phyloP scores from a whole-genome alignment of 169 alveolate species.

The Eimeria acervulina region DNA sequence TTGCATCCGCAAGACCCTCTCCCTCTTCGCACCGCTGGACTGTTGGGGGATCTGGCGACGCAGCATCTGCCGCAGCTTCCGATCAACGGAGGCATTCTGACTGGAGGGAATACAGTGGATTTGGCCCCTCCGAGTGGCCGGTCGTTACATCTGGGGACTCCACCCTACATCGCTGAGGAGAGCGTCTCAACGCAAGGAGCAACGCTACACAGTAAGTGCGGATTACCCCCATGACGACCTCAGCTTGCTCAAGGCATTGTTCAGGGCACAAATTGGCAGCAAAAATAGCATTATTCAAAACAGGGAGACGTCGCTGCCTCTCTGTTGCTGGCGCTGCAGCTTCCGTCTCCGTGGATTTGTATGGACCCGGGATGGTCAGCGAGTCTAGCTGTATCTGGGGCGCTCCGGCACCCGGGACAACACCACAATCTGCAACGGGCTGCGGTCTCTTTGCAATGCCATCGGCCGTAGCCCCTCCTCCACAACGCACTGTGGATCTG shows the following conservation, averaged over 20 bases:
- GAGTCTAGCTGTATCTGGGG: constrained; percentile 59
- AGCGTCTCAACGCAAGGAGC: constrained; percentile 29
- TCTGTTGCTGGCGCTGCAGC: constrained; percentile 35
- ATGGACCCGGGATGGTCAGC: constrained; percentile 62
- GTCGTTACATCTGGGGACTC: constrained; percentile 16
- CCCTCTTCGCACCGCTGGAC: constrained; percentile 43
- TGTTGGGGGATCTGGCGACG: constrained; percentile 60
- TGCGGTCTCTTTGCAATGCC: constrained; percentile 68
- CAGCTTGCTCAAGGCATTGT: neutral
- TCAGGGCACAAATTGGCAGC: neutral
- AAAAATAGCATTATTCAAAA: neutral
- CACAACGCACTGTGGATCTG: constrained; percentile 46
- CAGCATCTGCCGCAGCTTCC: constrained; percentile 64
- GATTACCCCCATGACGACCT: neutral
- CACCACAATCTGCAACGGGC: constrained; percentile 54
- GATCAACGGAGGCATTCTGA: constrained; percentile 57
- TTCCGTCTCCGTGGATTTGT: constrained; percentile 64
- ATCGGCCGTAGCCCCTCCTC: constrained; percentile 56
- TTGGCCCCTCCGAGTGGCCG: constrained; percentile 62
- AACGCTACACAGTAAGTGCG: constrained; percentile 36
- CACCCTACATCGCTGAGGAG: constrained; percentile 64
- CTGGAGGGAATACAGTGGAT: constrained; percentile 65
- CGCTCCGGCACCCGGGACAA: constrained; percentile 49
- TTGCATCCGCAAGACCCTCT: constrained; percentile 56
- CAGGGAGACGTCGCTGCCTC: neutral